Conservation (phyloP, 139 green algal species). For the Ostreobium quekettii region DNA sequence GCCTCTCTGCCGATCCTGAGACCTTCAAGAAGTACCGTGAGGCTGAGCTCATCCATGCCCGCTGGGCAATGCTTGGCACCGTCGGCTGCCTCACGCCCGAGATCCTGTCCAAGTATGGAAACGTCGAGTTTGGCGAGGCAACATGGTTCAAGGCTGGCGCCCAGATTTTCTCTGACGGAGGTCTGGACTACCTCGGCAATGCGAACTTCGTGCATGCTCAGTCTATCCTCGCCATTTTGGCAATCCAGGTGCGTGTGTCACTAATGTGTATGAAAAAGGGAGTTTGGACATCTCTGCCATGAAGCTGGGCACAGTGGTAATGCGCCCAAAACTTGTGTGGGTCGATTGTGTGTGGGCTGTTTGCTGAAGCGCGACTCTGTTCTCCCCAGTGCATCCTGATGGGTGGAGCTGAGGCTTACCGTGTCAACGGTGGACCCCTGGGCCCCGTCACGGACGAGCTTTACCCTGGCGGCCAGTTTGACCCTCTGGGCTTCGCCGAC, state of each 20-base stretch:
- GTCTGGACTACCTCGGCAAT: slow-evolving; percentile 94
- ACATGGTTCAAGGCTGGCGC: slow-evolving; percentile 96
- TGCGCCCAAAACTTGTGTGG: too few species aligned
- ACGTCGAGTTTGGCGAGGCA: slow-evolving; percentile 60
- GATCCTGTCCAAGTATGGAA: slow-evolving; percentile 46
- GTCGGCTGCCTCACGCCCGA: slow-evolving; percentile 69
- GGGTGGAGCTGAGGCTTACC: slow-evolving; percentile 86
- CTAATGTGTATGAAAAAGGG: too few species aligned
- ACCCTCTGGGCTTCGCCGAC: slow-evolving; percentile 90
- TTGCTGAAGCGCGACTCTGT: too few species aligned
- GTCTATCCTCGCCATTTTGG: slow-evolving; percentile 87
- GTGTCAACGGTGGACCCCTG: slow-evolving; percentile 78
- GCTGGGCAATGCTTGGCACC: slow-evolving; percentile 71
- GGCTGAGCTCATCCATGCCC: slow-evolving; percentile 72
- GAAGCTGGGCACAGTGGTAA: too few species aligned
- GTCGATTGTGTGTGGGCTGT: too few species aligned
- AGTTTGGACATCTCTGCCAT: too few species aligned
- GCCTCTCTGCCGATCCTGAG: slow-evolving; percentile 54
- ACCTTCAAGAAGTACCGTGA: slow-evolving; percentile 64
- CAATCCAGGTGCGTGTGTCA: slow-evolving; percentile 82
- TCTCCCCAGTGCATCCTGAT: slow-evolving; percentile 70
- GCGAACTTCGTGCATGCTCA: slow-evolving; percentile 86
- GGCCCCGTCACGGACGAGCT: slow-evolving; percentile 65
- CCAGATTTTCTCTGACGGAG: slow-evolving; percentile 81
- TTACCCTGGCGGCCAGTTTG: slow-evolving; percentile 73